A percentile compares a stretch with the other conserved stretches of the same genome.
phyloP scores from a whole-genome alignment of 2,329 filamentous ascomycete species.

The Sclerotiophoma versabilis region DNA sequence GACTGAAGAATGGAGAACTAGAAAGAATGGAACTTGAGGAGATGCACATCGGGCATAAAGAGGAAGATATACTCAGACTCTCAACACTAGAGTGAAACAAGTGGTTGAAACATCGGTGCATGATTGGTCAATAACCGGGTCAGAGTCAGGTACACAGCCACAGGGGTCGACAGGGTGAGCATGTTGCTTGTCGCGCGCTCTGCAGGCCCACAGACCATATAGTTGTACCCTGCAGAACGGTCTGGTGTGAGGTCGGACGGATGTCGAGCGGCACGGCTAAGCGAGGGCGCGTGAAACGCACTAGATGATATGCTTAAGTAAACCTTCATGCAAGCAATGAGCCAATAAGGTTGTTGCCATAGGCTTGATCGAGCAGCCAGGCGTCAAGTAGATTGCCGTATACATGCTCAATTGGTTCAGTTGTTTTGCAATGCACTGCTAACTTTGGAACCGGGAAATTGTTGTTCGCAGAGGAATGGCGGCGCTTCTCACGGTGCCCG shows the following conservation, averaged over 20 bases:
- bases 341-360: constrained; percentile 18
- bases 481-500: constrained; percentile 14
- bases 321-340: constrained; percentile 32
- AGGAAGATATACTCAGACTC: constrained; percentile 35
- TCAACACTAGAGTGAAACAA: constrained; percentile 25
- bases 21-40: constrained; percentile 18
- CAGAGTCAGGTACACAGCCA: constrained; percentile 37
- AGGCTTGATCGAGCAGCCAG: constrained; percentile 8
- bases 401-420: constrained; percentile 16
- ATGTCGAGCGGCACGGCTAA: constrained; percentile 22
- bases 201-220: constrained; percentile 22
- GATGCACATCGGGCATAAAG: constrained; percentile 25
- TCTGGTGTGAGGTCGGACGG: constrained; percentile 27
- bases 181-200: constrained; percentile 43
- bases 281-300: constrained; percentile 40
- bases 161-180: constrained; percentile 25
- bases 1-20: constrained; percentile 12
- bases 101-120: constrained; percentile 31
- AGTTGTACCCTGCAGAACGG: constrained; percentile 7
- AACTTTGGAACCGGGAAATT: constrained; percentile 1
- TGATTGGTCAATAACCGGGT: constrained; percentile 24
- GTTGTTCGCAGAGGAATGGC: constrained; percentile 5
- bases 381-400: constrained; percentile 26
- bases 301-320: constrained; percentile 28
- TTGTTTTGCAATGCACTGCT: constrained; percentile 5